A percentile compares a stretch with the other conserved stretches of the same genome.
Conservation (phyloP, 2,329 filamentous ascomycete species). For the Epichloe typhina region DNA sequence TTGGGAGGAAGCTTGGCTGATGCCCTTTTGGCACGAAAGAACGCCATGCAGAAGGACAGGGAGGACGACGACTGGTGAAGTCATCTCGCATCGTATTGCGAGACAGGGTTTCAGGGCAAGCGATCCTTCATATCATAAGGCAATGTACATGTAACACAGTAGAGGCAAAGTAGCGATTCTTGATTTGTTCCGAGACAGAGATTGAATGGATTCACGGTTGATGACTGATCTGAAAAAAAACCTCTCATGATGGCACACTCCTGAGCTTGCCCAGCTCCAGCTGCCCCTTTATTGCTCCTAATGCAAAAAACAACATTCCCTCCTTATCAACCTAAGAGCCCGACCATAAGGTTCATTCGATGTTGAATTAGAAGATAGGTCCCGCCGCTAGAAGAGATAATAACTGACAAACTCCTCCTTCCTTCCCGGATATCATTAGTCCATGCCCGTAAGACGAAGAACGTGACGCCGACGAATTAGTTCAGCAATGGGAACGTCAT, state of each 20-base stretch:
- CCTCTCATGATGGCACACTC: background rate
- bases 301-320: background rate
- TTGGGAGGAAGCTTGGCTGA: slow-evolving; percentile 64
- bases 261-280: background rate
- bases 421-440: background rate
- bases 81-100: background rate
- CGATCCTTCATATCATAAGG: slow-evolving; percentile 7
- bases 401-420: slow-evolving; percentile 12
- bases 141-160: background rate
- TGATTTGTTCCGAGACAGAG: background rate
- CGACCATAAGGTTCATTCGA: background rate
- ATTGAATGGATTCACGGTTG: background rate
- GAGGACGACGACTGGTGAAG: slow-evolving; percentile 57
- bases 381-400: background rate
- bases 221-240: background rate
- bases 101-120: slow-evolving; percentile 12
- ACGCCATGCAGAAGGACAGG: slow-evolving; percentile 57
- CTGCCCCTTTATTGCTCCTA: background rate
- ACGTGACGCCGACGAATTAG: slow-evolving; percentile 44
- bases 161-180: background rate
- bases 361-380: background rate
- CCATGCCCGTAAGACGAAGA: background rate
- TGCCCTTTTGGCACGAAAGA: slow-evolving; percentile 64
- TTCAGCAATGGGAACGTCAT: slow-evolving; percentile 60
- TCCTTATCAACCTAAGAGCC: background rate